A percentile compares a stretch with the other conserved stretches of the same genome.
phyloP scores from a whole-genome alignment of 768 basidiomycete genomes.

The Favolaschia claudopus region DNA sequence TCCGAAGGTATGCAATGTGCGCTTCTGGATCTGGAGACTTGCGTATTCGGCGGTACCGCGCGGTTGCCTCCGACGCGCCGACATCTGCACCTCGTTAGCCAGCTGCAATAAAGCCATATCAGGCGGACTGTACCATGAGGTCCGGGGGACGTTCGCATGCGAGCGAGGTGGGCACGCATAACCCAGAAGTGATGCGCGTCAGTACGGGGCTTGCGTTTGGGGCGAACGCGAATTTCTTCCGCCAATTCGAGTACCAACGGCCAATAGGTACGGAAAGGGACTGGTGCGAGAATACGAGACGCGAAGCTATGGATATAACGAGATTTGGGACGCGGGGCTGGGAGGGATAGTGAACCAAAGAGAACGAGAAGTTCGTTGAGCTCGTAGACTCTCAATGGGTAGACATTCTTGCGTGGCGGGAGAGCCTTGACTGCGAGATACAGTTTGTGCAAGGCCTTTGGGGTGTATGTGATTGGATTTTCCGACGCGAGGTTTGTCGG shows the following conservation, averaged over 20 bases:
- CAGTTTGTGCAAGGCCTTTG: constrained; percentile 45
- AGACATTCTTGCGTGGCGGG: constrained; percentile 31
- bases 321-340: constrained; percentile 29
- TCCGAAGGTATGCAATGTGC: constrained; percentile 55
- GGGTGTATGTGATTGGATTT: constrained; percentile 31
- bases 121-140: constrained; percentile 11
- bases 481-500: constrained; percentile 21
- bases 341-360: constrained; percentile 58
- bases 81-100: constrained; percentile 26
- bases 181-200: constrained; percentile 69
- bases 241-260: constrained; percentile 53
- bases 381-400: constrained; percentile 42
- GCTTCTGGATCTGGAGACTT: constrained; percentile 48
- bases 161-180: constrained; percentile 55
- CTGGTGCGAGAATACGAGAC: constrained; percentile 30
- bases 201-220: constrained; percentile 17
- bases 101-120: background rate
- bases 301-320: constrained; percentile 42
- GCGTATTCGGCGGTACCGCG: constrained; percentile 50
- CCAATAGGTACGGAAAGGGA: constrained; percentile 51
- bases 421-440: constrained; percentile 46
- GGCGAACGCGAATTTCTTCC: constrained; percentile 35
- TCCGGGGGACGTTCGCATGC: constrained; percentile 28
- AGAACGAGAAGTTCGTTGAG: constrained; percentile 53
- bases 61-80: constrained; percentile 42